Evolutionary conservation across 1,284 basidiomycete species (phyloP).

Genomic region (Rhodotorula sp.): DNA sequence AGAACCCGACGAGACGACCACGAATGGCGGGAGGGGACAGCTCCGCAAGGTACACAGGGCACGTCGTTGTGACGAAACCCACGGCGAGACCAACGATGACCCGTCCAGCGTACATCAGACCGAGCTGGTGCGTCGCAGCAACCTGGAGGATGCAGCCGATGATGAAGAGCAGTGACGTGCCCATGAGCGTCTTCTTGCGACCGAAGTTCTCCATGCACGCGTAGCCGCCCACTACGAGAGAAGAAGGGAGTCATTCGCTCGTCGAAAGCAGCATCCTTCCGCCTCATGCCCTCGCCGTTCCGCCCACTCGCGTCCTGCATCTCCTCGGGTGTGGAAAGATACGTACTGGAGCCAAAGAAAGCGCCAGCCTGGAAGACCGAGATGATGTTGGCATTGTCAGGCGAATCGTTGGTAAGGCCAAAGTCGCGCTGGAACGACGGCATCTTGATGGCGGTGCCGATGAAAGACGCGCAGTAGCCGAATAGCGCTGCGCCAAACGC

Average conservation of each 20-base stretch:
- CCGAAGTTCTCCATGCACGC: slow-evolving; percentile 48
- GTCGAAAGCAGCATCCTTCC: no score
- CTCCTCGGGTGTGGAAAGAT: no score
- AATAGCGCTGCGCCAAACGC: slow-evolving; percentile 10
- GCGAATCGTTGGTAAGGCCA: background rate
- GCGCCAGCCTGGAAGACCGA: slow-evolving; percentile 52
- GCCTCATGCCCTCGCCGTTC: no score
- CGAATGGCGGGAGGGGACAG: slow-evolving; percentile 46
- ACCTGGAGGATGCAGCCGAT: slow-evolving; percentile 51
- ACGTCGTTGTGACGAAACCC: slow-evolving; percentile 41
- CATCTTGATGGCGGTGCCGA: slow-evolving; percentile 48
- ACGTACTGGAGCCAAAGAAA: slow-evolving; percentile 46
- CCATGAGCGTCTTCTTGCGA: slow-evolving; percentile 42
- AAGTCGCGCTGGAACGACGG: slow-evolving; percentile 46
- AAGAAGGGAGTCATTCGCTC: no score
- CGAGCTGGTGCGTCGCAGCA: slow-evolving; percentile 44
- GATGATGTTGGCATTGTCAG: slow-evolving; percentile 19
- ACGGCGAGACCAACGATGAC: slow-evolving; percentile 51
- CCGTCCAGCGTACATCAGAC: slow-evolving; percentile 50
- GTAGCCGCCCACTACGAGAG: slow-evolving; percentile 22
- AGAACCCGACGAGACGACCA: slow-evolving; percentile 48
- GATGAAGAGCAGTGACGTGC: slow-evolving; percentile 48
- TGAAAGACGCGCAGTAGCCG: slow-evolving; percentile 41
- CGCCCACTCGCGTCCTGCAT: no score
- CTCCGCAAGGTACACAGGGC: slow-evolving; percentile 52